Evolutionary conservation across 2,329 filamentous ascomycete species (phyloP), one percentile per base, ranked within the genome.

Genomic region (Colletotrichum sp.): DNA sequence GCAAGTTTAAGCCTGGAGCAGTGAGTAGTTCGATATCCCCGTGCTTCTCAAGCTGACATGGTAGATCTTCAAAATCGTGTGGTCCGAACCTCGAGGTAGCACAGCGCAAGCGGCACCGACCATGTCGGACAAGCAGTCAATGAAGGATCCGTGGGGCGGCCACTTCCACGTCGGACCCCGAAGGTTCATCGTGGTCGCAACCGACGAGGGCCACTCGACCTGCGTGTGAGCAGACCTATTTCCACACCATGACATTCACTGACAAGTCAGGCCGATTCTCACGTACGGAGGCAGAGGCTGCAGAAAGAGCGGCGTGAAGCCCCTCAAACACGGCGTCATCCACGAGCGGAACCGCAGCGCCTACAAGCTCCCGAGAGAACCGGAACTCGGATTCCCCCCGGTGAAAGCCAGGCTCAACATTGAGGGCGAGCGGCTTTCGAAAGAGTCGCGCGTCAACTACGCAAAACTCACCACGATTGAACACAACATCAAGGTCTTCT

Each of bases 401-500:
- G 85, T 91, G 44, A 82, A 82, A 32, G 84, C 90, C 57, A 81
- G 85, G 1, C 86, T 91, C 24, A 83, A 81, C 24, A 82, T 84
- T 6, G 81, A 84, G 16, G 85, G 84, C 36, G 89, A 92, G 75
- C 86, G 82, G 70, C 84, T 92, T 8, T 84, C 84, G 13, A 84
- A 78, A 34, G 87, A 89, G 76, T 92, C 90, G 15, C 87, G 90
- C 7, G 86, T 91, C 78, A 91, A 92, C 82, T 92, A 92, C 80
- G 88, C 89, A 7, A 92, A 92, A 77, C 83, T 90, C 8, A 85
- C 87, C 32, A 90, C 89, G 5, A 85, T 92, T 30, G 89, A 92
- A 80, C 90, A 92, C 82, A 92, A 92, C 78, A 83, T 88, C 78
- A 87, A 85, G 62, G 89, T 92, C n/a, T 86, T 88, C 78, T 91